phyloP scores from a whole-genome alignment of 805 yeast genomes.

The Candida endomychidarum region DNA sequence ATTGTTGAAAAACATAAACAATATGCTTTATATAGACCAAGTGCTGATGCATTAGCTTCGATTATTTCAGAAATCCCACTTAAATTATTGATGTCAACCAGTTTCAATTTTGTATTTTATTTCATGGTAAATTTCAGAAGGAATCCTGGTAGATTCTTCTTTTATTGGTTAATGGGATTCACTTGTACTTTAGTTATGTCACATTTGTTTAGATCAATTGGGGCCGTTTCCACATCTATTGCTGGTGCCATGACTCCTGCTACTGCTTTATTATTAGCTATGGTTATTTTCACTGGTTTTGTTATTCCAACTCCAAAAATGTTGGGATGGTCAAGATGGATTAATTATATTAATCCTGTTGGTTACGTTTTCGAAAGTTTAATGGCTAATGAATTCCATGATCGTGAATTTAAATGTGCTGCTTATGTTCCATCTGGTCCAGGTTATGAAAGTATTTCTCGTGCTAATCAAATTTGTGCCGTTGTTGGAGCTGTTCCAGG shows the following conservation, averaged over 20 bases:
- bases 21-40: conserved; percentile 70
- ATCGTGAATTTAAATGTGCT: conserved; percentile 54
- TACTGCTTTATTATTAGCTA: conserved; percentile 46
- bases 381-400: conserved; percentile 64
- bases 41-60: conserved; percentile 69
- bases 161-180: conserved; percentile 33
- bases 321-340: conserved; percentile 69
- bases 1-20: conserved; percentile 70
- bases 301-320: conserved; percentile 42
- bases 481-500: conserved; percentile 64
- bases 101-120: conserved; percentile 33
- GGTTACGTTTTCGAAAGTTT: conserved; percentile 54
- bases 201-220: conserved; percentile 41
- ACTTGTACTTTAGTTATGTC: conserved; percentile 40
- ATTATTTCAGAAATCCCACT: conserved; percentile 63
- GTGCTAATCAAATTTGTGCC: conserved; percentile 51
- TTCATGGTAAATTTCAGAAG: conserved; percentile 52
- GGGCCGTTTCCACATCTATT: conserved; percentile 41
- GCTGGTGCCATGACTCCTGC: conserved; percentile 48
- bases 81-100: conserved; percentile 39
- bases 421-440: conserved; percentile 59
- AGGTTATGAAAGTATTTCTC: conserved; percentile 42
- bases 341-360: conserved; percentile 42
- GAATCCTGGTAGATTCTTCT: conserved; percentile 37
- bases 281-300: conserved; percentile 56